Conservation (phyloP, 345 rosid species). For the Cochlearia excelsa region DNA sequence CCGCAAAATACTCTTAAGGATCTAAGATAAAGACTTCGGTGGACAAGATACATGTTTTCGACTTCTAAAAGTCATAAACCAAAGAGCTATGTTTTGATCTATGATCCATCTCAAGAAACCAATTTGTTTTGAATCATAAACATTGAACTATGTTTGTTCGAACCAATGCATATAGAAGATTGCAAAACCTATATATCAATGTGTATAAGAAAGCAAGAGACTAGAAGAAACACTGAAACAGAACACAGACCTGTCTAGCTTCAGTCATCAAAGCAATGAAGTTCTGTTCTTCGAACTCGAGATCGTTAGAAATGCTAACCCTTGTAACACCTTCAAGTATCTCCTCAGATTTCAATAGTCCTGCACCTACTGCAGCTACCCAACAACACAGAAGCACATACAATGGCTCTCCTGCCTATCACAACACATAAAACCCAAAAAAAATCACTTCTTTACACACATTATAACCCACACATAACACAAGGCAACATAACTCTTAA, state of each 20-base stretch:
- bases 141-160: not conserved
- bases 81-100: not conserved
- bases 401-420: constrained; percentile 87
- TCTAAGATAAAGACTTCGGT: too few relatives aligned
- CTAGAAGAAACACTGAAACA: not conserved
- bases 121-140: not conserved
- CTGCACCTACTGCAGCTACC: constrained; percentile 95
- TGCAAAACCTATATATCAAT: not conserved
- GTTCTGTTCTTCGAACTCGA: constrained; percentile 90
- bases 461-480: not conserved
- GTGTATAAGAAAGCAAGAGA: not conserved
- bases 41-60: too few relatives aligned
- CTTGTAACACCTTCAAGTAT: constrained; percentile 77
- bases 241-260: constrained; percentile 65
- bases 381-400: constrained; percentile 91
- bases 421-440: constrained; percentile 22
- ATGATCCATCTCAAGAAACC: not conserved
- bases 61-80: constrained; percentile 8
- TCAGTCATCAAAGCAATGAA: constrained; percentile 75
- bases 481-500: not conserved
- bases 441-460: not conserved
- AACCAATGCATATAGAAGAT: constrained; percentile 7
- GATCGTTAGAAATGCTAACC: constrained; percentile 75
- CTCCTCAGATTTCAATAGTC: constrained; percentile 90
- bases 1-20: too few relatives aligned